These are phyloP conservation scores for Begonia masoniana DNA, from an alignment of 306 rosid genomes.

Conservation along the genomic window DNA sequence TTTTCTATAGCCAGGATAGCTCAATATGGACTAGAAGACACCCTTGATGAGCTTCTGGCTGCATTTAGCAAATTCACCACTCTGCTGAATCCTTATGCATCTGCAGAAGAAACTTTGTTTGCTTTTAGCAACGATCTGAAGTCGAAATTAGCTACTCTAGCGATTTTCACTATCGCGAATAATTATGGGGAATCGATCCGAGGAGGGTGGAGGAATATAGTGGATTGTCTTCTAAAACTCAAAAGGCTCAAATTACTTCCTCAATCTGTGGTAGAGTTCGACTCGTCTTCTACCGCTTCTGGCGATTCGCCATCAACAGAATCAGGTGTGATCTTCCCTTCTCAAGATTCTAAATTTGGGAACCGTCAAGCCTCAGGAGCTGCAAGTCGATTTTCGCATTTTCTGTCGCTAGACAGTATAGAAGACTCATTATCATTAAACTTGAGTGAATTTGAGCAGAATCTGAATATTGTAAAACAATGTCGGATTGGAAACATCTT, in stretches of 20 bases:
- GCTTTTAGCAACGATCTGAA: constrained; percentile 70
- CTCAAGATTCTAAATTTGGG: constrained; percentile 28
- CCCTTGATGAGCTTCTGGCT: constrained; percentile 77
- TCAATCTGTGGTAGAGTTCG: constrained; percentile 52
- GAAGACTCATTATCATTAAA: constrained; percentile 59
- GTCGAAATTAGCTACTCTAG: constrained; percentile 79
- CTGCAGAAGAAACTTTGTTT: constrained; percentile 75
- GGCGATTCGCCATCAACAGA: constrained; percentile 25
- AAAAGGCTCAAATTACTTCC: constrained; percentile 69
- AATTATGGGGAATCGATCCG: constrained; percentile 48
- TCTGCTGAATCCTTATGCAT: constrained; percentile 79
- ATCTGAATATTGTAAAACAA: constrained; percentile 60
- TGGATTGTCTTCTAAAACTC: constrained; percentile 83
- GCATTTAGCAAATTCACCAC: constrained; percentile 78
- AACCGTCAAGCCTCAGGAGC: constrained; percentile 30
- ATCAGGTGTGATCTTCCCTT: constrained; percentile 31
- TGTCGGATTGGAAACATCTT: constrained; percentile 68
- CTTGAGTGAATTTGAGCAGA: constrained; percentile 67
- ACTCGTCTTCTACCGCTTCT: constrained; percentile 18
- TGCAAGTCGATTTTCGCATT: constrained; percentile 32
- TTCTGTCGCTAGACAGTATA: constrained; percentile 36
- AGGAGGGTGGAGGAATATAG: constrained; percentile 88
- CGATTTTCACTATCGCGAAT: constrained; percentile 73
- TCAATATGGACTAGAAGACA: constrained; percentile 75
- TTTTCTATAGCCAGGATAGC: constrained; percentile 74